Evolutionary conservation across 495 filamentous ascomycete species (phyloP).

Genomic region (Penicillium bialowiezense): DNA sequence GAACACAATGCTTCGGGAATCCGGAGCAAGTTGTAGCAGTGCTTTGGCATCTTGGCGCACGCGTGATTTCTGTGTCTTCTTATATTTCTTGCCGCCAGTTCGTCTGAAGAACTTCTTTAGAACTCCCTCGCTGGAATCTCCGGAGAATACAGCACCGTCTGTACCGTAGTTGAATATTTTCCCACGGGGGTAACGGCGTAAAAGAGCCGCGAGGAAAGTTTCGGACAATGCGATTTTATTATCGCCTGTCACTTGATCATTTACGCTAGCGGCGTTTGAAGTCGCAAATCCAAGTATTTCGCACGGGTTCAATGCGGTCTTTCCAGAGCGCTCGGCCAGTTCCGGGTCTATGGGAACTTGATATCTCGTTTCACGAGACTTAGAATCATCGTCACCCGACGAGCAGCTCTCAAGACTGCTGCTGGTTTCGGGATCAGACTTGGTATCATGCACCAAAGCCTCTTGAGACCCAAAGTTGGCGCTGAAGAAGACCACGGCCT

Average conservation of each 20-base stretch:
- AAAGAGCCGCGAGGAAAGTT: constrained; percentile 7
- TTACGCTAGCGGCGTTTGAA: constrained; percentile 12
- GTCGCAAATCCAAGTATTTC: constrained; percentile 19
- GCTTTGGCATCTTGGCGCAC: constrained; percentile 14
- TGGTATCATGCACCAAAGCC: constrained; percentile 7
- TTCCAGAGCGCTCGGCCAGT: constrained; percentile 1
- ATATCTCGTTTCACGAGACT: background rate
- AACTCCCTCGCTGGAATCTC: constrained; percentile 9
- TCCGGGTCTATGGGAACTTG: background rate
- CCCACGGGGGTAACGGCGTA: constrained; percentile 15
- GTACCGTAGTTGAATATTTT: constrained; percentile 19
- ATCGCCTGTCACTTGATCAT: constrained; percentile 2
- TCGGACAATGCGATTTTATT: constrained; percentile 13
- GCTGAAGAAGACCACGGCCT: constrained; percentile 49
- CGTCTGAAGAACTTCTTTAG: constrained; percentile 4
- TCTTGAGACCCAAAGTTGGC: constrained; percentile 29
- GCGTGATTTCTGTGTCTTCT: constrained; percentile 6
- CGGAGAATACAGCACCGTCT: constrained; percentile 14
- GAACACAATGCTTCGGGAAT: constrained; percentile 19
- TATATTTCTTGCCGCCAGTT: constrained; percentile 11
- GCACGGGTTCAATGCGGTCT: constrained; percentile 9
- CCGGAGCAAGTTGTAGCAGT: constrained; percentile 12
- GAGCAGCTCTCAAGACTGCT: constrained; percentile 16
- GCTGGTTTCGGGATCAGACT: constrained; percentile 8
- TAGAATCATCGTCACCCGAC: constrained; percentile 10